These are phyloP conservation scores for Leccinum fuscescens DNA, from an alignment of 1,284 basidiomycete species.

Conservation along the genomic window DNA sequence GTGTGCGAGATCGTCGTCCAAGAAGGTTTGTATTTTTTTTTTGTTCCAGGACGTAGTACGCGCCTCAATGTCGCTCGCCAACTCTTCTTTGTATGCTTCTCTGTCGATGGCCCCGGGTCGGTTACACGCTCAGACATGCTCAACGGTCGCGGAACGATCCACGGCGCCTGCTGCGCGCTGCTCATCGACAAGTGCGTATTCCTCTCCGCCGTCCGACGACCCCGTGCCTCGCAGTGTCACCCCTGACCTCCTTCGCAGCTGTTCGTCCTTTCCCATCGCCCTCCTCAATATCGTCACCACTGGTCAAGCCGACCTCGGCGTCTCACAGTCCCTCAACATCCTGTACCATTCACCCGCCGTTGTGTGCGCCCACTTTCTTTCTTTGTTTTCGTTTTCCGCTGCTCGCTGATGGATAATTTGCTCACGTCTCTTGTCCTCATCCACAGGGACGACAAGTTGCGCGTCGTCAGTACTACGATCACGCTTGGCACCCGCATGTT, in stretches of 20 bases:
- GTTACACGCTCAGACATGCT: constrained; percentile 44
- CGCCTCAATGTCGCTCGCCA: background rate
- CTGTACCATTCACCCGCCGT: constrained; percentile 41
- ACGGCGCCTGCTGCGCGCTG: constrained; percentile 46
- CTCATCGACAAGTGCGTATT: constrained; percentile 46
- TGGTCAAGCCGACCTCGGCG: constrained; percentile 26
- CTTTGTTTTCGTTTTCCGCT: background rate
- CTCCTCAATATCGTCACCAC: constrained; percentile 26
- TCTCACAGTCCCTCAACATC: constrained; percentile 41
- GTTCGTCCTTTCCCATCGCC: constrained; percentile 35
- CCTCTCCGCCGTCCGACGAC: background rate
- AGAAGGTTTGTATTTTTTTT: constrained; percentile 32
- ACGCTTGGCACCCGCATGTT: constrained; percentile 25
- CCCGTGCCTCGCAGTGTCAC: no score
- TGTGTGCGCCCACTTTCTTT: constrained; percentile 26
- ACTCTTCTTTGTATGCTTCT: background rate
- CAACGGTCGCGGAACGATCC: constrained; percentile 39
- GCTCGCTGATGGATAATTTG: background rate
- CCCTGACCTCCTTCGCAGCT: constrained; percentile 23
- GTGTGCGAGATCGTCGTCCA: constrained; percentile 46
- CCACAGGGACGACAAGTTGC: constrained; percentile 32
- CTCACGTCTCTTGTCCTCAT: background rate
- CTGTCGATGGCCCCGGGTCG: background rate
- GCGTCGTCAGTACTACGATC: constrained; percentile 32
- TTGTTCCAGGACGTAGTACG: background rate